Evolutionary conservation across 768 basidiomycete genomes (phyloP).

Genomic region (Termitomyces sp.): DNA sequence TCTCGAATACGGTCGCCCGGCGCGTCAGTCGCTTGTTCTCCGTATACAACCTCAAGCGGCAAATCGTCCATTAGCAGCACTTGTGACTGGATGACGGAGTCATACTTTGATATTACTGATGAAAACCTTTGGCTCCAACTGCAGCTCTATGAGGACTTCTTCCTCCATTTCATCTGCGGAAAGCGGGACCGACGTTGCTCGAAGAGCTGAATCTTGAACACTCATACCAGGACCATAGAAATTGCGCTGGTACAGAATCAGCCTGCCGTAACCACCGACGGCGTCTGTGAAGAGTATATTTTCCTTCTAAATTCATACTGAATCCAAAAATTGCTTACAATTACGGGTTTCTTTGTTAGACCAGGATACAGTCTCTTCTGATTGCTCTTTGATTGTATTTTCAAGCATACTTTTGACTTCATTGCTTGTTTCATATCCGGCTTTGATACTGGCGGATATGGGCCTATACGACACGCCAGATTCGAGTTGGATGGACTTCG

Average conservation of each 20-base stretch:
- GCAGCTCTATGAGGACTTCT: not conserved
- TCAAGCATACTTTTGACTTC: not conserved
- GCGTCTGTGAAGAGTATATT: not conserved
- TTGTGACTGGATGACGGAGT: not conserved
- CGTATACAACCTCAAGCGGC: not conserved
- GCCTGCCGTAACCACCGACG: not conserved
- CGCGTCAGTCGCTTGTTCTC: not conserved
- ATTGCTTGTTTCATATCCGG: not conserved
- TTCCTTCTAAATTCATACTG: not conserved
- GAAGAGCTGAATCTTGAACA: not conserved
- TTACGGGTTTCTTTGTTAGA: not conserved
- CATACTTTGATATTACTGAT: not conserved
- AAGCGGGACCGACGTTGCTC: not conserved
- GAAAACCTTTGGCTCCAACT: not conserved
- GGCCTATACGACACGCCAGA: constrained; percentile 5
- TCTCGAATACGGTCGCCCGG: constrained; percentile 1
- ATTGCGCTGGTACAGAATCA: constrained; percentile 1
- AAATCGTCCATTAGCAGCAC: not conserved
- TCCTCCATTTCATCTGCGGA: not conserved
- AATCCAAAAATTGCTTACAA: not conserved
- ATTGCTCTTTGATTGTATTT: not conserved
- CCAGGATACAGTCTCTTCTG: not conserved
- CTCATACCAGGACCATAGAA: constrained; percentile 3
- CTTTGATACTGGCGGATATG: not conserved
- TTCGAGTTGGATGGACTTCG: not conserved